Evolutionary conservation across 1,284 basidiomycete species (phyloP).

Genomic region (Tremellales sp.): DNA sequence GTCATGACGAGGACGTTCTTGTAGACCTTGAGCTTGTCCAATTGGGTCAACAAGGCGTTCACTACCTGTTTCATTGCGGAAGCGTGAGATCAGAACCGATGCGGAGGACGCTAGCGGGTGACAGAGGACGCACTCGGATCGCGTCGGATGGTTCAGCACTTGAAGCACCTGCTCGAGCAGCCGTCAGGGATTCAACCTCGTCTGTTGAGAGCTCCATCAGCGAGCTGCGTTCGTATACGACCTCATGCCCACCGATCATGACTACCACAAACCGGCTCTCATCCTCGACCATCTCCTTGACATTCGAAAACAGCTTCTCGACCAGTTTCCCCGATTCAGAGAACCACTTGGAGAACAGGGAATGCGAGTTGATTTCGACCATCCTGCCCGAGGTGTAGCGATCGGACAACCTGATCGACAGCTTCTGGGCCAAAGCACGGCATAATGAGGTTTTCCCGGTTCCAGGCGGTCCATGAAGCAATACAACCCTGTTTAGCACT

Average conservation of each 20-base stretch:
- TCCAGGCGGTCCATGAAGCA: slow-evolving; percentile 94
- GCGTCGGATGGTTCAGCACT: slow-evolving; percentile 95
- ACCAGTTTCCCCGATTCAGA: slow-evolving; percentile 98
- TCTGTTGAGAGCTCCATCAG: too few relatives aligned
- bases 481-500: slow-evolving; percentile 58
- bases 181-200: slow-evolving; percentile 94
- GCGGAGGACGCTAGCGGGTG: not conserved
- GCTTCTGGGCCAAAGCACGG: slow-evolving; percentile 89
- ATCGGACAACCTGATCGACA: slow-evolving; percentile 82
- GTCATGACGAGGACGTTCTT: slow-evolving; percentile 96
- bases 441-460: slow-evolving; percentile 97
- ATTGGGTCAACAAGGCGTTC: slow-evolving; percentile 92
- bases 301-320: slow-evolving; percentile 82
- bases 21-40: slow-evolving; percentile 88
- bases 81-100: not conserved
- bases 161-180: slow-evolving; percentile 84
- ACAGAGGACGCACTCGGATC: slow-evolving; percentile 61
- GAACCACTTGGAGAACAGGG: slow-evolving; percentile 94
- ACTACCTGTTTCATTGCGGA: too few relatives aligned
- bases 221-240: not conserved
- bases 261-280: slow-evolving; percentile 88
- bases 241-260: slow-evolving; percentile 66
- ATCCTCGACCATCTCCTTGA: slow-evolving; percentile 83
- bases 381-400: slow-evolving; percentile 79
- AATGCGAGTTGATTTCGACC: slow-evolving; percentile 97